Evolutionary conservation across 1,139 yeast species (phyloP), one percentile per base, ranked within the genome.

Genomic region (Lodderomyces parapsilosis): DNA sequence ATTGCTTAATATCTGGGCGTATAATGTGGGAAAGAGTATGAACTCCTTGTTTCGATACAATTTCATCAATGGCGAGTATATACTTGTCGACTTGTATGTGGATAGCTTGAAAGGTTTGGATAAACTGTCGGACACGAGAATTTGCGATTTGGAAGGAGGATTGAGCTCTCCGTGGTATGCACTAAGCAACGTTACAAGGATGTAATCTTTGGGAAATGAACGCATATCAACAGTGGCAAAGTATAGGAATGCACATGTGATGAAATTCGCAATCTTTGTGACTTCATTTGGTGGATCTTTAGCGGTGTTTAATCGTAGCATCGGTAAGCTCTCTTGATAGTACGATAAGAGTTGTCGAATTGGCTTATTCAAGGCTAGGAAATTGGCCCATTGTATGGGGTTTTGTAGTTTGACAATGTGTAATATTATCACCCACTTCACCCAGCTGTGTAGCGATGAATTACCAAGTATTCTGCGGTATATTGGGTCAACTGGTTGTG

Each of bases 1-100:
- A 47, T 71, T 70, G 32, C 75, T 68, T 32, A 72, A 58, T 33
- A 72, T 58, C 50, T 72, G 77, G 6, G 67, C 74, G 51, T 64
- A 72, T 17, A 72, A 54, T 22, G 60, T 42, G 7, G 76, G 75
- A 47, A 55, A 71, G 7, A 71, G 54, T 9, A 69, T 38, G 39
- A 46, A 60, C 43, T 71, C 69, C 48, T 71, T 71, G 40, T 62
- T 55, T 25, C 57, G 46, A 46, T 69, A 71, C n/a, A 65, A 37
- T 28, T 42, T 39, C 14, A 51, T 41, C 13, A 67, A 44, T 42
- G 45, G 45, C 1, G 51, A 50, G 11, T 55, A 47, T 13, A 52
- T 45, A 17, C 43, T 47, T 3, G 55, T 45, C 14, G 52, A 45
- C 17, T 46, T 49, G 47, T 65, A 66, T 22, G 58, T 52, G 19